Percentiles rank a stretch among this genome's conserved stretches.
These are phyloP conservation scores for Salix udensis DNA, from an alignment of 345 rosid species.

Conservation along the genomic window DNA sequence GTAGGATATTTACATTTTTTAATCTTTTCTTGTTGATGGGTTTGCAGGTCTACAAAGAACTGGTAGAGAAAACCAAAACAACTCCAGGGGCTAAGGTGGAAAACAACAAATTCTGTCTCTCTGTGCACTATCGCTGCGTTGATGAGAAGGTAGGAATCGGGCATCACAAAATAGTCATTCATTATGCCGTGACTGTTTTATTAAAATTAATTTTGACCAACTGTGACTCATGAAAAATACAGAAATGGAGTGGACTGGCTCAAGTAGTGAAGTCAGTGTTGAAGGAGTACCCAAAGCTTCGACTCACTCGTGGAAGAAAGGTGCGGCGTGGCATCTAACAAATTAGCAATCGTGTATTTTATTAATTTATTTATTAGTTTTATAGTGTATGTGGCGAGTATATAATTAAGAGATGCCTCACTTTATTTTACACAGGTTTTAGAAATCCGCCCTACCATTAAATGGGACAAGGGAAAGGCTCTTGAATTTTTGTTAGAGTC, in stretches of 20 bases:
- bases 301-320: constrained; percentile 38
- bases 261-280: constrained; percentile 39
- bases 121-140: constrained; percentile 52
- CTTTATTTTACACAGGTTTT: constrained; percentile 29
- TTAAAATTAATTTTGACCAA: background rate
- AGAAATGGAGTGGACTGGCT: constrained; percentile 80
- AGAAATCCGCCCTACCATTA: constrained; percentile 47
- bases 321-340: constrained; percentile 13
- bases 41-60: constrained; percentile 1
- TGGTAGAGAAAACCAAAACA: constrained; percentile 26
- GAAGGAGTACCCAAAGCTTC: constrained; percentile 36
- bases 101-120: constrained; percentile 48
- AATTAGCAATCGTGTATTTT: background rate
- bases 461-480: constrained; percentile 63
- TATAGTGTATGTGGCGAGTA: background rate
- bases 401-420: background rate
- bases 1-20: background rate
- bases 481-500: constrained; percentile 48
- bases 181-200: background rate
- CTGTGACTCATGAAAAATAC: constrained; percentile 9
- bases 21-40: background rate
- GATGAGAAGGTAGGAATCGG: constrained; percentile 29
- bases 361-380: background rate
- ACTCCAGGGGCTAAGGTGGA: constrained; percentile 45
- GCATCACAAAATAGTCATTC: background rate